Percentiles rank a stretch among this genome's conserved stretches.
Conservation (phyloP, 2,329 filamentous ascomycete species). For the Aspergillus cejpii region DNA sequence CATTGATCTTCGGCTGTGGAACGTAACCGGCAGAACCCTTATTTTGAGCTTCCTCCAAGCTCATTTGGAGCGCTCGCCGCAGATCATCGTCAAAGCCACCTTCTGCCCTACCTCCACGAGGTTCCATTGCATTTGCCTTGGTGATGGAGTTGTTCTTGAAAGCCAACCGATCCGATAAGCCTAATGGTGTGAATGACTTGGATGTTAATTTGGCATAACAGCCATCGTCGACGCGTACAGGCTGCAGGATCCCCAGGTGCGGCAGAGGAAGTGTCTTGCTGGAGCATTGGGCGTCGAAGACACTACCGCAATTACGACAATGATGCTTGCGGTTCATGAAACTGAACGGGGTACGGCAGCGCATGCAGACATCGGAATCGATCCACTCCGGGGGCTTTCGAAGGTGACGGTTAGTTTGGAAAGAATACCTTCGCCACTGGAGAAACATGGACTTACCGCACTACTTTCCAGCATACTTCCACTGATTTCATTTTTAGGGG, state of each 20-base stretch:
- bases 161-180: slow-evolving; percentile 36
- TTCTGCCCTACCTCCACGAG: slow-evolving; percentile 78
- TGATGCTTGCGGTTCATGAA: slow-evolving; percentile 99
- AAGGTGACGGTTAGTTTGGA: slow-evolving; percentile 8
- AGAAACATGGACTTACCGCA: slow-evolving; percentile 57
- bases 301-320: slow-evolving; percentile 94
- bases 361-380: slow-evolving; percentile 97
- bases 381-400: slow-evolving; percentile 86
- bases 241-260: slow-evolving; percentile 83
- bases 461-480: slow-evolving; percentile 97
- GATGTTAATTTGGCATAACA: slow-evolving; percentile 86
- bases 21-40: slow-evolving; percentile 65
- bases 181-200: slow-evolving; percentile 48
- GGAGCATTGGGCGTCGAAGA: slow-evolving; percentile 93
- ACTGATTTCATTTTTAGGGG: slow-evolving; percentile 76
- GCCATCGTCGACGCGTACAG: slow-evolving; percentile 91
- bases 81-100: slow-evolving; percentile 92
- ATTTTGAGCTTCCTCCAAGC: slow-evolving; percentile 81
- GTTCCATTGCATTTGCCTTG: slow-evolving; percentile 78
- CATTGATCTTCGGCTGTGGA: slow-evolving; percentile 50
- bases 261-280: slow-evolving; percentile 81
- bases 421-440: background rate
- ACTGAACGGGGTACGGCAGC: slow-evolving; percentile 88
- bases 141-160: slow-evolving; percentile 47
- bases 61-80: slow-evolving; percentile 92